Conservation (phyloP, 2,329 filamentous ascomycete species). For the Trichothecium sympodiale region DNA sequence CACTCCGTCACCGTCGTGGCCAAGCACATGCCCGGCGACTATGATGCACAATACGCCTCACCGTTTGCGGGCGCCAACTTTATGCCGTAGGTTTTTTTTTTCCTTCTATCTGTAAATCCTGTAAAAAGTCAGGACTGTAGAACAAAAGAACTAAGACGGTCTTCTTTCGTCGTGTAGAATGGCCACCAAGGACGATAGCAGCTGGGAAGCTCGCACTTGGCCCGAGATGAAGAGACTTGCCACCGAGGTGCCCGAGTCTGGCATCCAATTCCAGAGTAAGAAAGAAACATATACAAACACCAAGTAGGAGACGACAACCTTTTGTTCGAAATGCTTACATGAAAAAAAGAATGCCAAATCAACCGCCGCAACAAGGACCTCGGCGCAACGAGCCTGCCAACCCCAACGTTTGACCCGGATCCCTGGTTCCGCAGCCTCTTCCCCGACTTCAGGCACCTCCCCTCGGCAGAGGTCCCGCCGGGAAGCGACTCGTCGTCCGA, state of each 20-base stretch:
- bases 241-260: constrained; percentile 55
- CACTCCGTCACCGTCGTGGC: constrained; percentile 29
- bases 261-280: constrained; percentile 58
- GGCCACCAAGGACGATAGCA: constrained; percentile 19
- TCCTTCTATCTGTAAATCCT: too few relatives aligned
- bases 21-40: constrained; percentile 80
- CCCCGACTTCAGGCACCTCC: constrained; percentile 57
- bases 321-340: too few relatives aligned
- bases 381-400: constrained; percentile 10
- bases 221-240: constrained; percentile 42
- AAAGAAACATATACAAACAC: too few relatives aligned
- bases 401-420: constrained; percentile 31
- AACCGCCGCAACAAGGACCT: constrained; percentile 21
- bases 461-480: constrained; percentile 46
- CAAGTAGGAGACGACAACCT: too few relatives aligned
- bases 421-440: constrained; percentile 60
- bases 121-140: too few relatives aligned
- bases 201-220: constrained; percentile 49
- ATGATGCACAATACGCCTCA: constrained; percentile 72
- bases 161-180: too few relatives aligned
- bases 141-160: too few relatives aligned
- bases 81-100: constrained; percentile 42
- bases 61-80: constrained; percentile 74
- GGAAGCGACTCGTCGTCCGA: constrained; percentile 43
- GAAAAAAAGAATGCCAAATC: constrained; percentile 26